Evolutionary conservation across 1,284 basidiomycete genomes (phyloP), one percentile per base, ranked within the genome.

Genomic region (Trichosporon asahii): DNA sequence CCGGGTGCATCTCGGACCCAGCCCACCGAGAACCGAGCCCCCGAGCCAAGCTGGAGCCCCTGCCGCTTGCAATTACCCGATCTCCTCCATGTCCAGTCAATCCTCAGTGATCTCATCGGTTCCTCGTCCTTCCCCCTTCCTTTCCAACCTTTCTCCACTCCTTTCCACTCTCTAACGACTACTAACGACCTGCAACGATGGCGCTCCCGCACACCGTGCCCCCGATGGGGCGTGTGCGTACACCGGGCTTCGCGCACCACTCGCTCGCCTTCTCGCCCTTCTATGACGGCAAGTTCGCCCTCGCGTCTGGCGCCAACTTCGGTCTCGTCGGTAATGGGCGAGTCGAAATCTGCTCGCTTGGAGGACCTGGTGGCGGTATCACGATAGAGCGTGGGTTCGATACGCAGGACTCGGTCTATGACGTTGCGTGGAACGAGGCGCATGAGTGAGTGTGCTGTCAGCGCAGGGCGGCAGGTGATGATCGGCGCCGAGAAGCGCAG

Each of bases 291-390:
- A 88, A 90, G 27, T 83, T 98, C 31, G 96, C 95, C 0, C 86
- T 97, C 21, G 94, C 94, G 5, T 93, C 93, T 1, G 88, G 94
- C 0, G 93, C 95, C 40, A 98, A 98, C 84, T 98, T 94, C 82
- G 95, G 96, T 2, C 87, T 98, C 4, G 91, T 98, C 29, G 96
- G 96, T 18, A 98, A 98, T 82, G 96, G 96, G 1, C 86, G 94
- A 33, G 81, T 96, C 60, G 90, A 94, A 80, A 82, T 95, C 29
- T 61, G 57, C 29, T 31, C 27, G 15, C 29, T 61, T 6, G 27
- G 29, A 9, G 55, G 55, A 15, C 55, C 55, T 2, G 25, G 15
- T 1, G 46, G 63, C 44, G n/a, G 40, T 1, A 27, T 31, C 8
- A 18, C n/a, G 29, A 65, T 61, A 65, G 55, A 66, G 57, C 15